A percentile compares a stretch with the other conserved stretches of the same genome.
Evolutionary conservation across 352 stramenopile species (phyloP).

Genomic region (Globisporangium sylvaticum): DNA sequence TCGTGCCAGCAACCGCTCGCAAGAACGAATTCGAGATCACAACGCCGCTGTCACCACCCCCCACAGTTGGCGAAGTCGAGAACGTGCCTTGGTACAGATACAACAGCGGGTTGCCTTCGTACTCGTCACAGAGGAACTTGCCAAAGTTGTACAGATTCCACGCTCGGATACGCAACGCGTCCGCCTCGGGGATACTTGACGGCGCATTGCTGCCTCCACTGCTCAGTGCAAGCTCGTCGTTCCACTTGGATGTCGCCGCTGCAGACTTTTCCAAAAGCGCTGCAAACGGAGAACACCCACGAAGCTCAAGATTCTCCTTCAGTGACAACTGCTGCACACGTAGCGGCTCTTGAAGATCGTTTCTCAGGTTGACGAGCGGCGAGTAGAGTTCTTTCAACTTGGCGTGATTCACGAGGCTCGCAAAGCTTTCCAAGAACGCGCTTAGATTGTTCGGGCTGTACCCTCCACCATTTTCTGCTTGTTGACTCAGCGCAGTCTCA

Average conservation of each 20-base stretch:
- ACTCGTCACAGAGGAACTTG: slow-evolving; percentile 54
- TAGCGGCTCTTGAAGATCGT: slow-evolving; percentile 22
- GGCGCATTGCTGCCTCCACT: slow-evolving; percentile 10
- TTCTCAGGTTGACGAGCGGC: slow-evolving; percentile 23
- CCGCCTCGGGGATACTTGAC: slow-evolving; percentile 30
- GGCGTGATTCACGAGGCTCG: slow-evolving; percentile 52
- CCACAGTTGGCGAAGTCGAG: slow-evolving; percentile 25
- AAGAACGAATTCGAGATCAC: slow-evolving; percentile 19
- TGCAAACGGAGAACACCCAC: slow-evolving; percentile 57
- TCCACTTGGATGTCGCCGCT: slow-evolving; percentile 18
- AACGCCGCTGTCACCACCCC: not conserved
- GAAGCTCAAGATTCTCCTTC: slow-evolving; percentile 74
- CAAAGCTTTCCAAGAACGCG: slow-evolving; percentile 47
- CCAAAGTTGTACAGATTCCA: slow-evolving; percentile 65
- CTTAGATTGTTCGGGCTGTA: slow-evolving; percentile 12
- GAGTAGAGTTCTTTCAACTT: slow-evolving; percentile 38
- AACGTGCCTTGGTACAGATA: slow-evolving; percentile 42
- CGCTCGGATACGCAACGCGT: slow-evolving; percentile 46
- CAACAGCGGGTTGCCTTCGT: slow-evolving; percentile 56
- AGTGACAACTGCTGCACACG: slow-evolving; percentile 43
- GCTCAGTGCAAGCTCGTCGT: slow-evolving; percentile 19
- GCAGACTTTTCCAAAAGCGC: slow-evolving; percentile 19
- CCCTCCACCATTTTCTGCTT: not conserved
- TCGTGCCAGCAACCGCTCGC: slow-evolving; percentile 4
- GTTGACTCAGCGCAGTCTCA: slow-evolving; percentile 23